These are phyloP conservation scores for Achlya hypogyna DNA, from an alignment of 352 stramenopile genomes.

Conservation along the genomic window DNA sequence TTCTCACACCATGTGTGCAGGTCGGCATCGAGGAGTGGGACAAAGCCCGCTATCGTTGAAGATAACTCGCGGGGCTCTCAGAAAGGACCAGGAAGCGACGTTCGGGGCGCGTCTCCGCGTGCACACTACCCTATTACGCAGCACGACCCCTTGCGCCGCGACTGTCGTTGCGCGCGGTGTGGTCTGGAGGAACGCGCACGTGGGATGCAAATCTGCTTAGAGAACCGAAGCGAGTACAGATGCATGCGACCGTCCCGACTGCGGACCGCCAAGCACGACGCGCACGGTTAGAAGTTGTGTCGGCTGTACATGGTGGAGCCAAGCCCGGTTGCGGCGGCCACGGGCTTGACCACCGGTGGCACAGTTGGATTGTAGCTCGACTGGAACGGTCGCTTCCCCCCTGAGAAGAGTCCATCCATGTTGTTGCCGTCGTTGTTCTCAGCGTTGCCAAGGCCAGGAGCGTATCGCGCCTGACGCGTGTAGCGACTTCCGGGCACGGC, in stretches of 20 bases:
- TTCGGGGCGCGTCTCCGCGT: too few species aligned
- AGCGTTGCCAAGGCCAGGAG: conserved; percentile 44
- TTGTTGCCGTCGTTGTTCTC: conserved; percentile 44
- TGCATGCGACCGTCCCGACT: not conserved
- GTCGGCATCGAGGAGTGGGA: too few species aligned
- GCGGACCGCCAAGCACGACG: not conserved
- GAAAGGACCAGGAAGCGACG: too few species aligned
- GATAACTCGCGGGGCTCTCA: too few species aligned
- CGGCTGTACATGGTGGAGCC: conserved; percentile 17
- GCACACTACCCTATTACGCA: too few species aligned
- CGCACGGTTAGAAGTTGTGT: conserved; percentile 13
- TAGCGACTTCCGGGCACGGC: conserved; percentile 62
- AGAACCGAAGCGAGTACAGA: too few species aligned
- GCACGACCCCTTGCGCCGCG: too few species aligned
- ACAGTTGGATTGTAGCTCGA: conserved; percentile 19
- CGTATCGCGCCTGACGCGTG: conserved; percentile 67
- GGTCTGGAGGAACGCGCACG: too few species aligned
- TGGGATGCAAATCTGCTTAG: too few species aligned
- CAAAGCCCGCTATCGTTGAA: too few species aligned
- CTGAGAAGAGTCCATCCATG: conserved; percentile 30
- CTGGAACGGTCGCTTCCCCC: conserved; percentile 34
- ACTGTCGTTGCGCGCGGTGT: too few species aligned
- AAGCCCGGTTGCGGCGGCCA: not conserved
- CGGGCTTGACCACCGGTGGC: conserved; percentile 1
- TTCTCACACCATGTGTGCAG: too few species aligned